phyloP scores from a whole-genome alignment of 768 basidiomycete species.

The Boletales sp. region DNA sequence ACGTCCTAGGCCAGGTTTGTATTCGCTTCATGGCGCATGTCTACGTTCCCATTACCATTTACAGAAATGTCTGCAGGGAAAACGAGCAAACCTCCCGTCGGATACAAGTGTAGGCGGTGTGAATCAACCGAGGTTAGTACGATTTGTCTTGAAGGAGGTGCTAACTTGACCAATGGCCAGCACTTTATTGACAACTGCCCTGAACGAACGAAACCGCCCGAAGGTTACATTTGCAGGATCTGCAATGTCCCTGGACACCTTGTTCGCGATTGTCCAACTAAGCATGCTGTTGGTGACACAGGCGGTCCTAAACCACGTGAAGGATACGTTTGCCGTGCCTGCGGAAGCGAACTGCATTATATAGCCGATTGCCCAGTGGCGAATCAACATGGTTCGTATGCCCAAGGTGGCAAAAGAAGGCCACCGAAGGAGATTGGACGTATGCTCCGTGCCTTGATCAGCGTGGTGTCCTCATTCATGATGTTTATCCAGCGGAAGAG shows the following conservation, averaged over 20 bases:
- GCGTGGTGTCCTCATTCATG: not conserved
- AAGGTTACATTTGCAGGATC: conserved; percentile 84
- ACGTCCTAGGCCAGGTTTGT: conserved; percentile 52
- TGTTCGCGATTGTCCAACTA: conserved; percentile 85
- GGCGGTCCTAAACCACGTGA: conserved; percentile 78
- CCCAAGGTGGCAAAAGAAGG: conserved; percentile 36
- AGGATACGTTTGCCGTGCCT: conserved; percentile 90
- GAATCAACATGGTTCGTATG: conserved; percentile 43
- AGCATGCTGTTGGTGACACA: conserved; percentile 74
- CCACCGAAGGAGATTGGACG: conserved; percentile 79
- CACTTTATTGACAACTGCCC: conserved; percentile 79
- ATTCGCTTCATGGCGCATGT: not conserved
- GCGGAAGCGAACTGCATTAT: conserved; percentile 82
- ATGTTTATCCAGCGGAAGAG: conserved; percentile 61
- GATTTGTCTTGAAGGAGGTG: not conserved
- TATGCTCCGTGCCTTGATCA: conserved; percentile 38
- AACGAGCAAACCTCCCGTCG: conserved; percentile 57
- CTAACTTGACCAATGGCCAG: conserved; percentile 33
- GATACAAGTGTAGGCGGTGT: conserved; percentile 77
- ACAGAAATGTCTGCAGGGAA: conserved; percentile 33
- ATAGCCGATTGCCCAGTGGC: conserved; percentile 83
- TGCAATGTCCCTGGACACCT: conserved; percentile 86
- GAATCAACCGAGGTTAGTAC: conserved; percentile 64
- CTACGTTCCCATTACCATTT: not conserved
- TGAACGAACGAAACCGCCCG: conserved; percentile 69